Percentiles rank a stretch among this genome's conserved stretches.
Conservation (phyloP, 371 early-diverging fungal species). For the Chytridium lagenaria region DNA sequence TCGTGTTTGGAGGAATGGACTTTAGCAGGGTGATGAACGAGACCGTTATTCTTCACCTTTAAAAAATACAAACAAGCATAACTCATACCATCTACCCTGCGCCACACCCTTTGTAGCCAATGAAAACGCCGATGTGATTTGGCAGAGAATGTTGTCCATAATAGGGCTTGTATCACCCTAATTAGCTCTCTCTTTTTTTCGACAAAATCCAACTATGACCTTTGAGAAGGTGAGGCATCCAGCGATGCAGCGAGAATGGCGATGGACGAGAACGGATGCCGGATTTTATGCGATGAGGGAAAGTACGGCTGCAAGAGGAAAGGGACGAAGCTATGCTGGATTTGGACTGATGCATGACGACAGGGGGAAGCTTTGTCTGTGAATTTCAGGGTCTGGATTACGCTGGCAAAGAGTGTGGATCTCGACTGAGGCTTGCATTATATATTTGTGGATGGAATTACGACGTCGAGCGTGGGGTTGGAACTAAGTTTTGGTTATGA, state of each 20-base stretch:
- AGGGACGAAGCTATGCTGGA: no score
- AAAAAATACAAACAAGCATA: no score
- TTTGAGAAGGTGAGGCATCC: slow-evolving; percentile 17
- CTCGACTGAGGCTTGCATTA: no score
- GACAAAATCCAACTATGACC: slow-evolving; percentile 15
- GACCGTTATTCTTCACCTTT: slow-evolving; percentile 1
- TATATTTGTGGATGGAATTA: no score
- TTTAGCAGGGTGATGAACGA: slow-evolving; percentile 3
- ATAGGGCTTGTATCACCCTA: not conserved
- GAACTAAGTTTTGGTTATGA: no score
- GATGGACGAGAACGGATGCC: not conserved
- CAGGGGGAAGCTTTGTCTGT: no score
- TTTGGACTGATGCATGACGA: no score
- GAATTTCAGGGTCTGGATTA: no score
- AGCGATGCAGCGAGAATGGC: not conserved
- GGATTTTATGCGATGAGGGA: not conserved
- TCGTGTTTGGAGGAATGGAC: slow-evolving; percentile 20
- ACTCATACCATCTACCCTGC: not conserved
- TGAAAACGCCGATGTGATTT: not conserved
- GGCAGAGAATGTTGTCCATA: not conserved
- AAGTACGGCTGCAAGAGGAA: not conserved
- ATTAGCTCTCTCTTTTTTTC: not conserved
- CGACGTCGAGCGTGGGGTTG: no score
- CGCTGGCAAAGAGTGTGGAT: no score
- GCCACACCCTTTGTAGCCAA: not conserved